Percentiles rank a stretch among this genome's conserved stretches.
phyloP scores from a whole-genome alignment of 768 basidiomycete genomes.

The Piloderma croceum region DNA sequence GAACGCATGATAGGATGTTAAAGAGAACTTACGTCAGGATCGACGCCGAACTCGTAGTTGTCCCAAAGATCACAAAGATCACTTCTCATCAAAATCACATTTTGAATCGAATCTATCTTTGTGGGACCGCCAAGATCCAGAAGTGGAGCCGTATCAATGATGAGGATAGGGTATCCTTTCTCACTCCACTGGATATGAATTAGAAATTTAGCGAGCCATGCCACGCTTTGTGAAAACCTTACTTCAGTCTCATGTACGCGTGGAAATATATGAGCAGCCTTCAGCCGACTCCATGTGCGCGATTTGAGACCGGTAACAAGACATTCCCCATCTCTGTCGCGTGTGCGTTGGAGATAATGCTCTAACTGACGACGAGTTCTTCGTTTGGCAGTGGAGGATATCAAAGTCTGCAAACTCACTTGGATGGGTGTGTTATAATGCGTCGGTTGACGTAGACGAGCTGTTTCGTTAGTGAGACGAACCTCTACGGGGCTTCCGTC shows the following conservation, averaged over 20 bases:
- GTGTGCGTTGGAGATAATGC: constrained; percentile 10
- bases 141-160: constrained; percentile 16
- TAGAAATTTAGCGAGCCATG: constrained; percentile 4
- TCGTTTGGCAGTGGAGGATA: constrained; percentile 2
- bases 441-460: constrained; percentile 13
- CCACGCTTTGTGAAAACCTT: constrained; percentile 8
- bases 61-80: constrained; percentile 22
- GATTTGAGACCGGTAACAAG: constrained; percentile 10
- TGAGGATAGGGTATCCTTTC: constrained; percentile 14
- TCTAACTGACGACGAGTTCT: constrained; percentile 7
- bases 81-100: constrained; percentile 21
- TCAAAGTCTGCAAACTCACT: constrained; percentile 6
- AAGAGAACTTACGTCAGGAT: constrained; percentile 20
- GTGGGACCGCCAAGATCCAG: constrained; percentile 10
- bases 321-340: constrained; percentile 12
- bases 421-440: constrained; percentile 8
- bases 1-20: no score
- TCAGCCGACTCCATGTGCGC: constrained; percentile 10
- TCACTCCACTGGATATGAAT: constrained; percentile 13
- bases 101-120: constrained; percentile 22
- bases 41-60: constrained; percentile 21
- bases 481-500: constrained; percentile 9
- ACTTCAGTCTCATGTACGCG: constrained; percentile 22
- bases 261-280: constrained; percentile 20
- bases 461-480: constrained; percentile 5